These are phyloP conservation scores for Leccinum boreale DNA, from an alignment of 768 basidiomycete genomes.

Conservation along the genomic window DNA sequence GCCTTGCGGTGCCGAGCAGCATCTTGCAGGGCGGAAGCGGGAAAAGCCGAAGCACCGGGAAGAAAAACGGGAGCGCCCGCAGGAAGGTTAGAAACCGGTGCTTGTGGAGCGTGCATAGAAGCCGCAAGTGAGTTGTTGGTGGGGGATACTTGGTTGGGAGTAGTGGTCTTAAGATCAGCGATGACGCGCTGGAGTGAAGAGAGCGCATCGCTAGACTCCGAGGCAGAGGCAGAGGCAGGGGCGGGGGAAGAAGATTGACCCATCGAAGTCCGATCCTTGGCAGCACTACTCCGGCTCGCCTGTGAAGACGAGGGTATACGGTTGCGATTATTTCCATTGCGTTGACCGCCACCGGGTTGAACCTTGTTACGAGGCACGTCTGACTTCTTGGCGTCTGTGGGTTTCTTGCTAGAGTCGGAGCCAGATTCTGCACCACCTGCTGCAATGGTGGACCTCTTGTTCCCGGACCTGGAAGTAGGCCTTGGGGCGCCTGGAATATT, in stretches of 20 bases:
- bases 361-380: slow-evolving; percentile 49
- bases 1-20: slow-evolving; percentile 81
- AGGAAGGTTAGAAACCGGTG: slow-evolving; percentile 48
- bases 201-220: slow-evolving; percentile 74
- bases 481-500: slow-evolving; percentile 46
- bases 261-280: slow-evolving; percentile 45
- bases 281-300: slow-evolving; percentile 48
- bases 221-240: slow-evolving; percentile 46
- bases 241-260: slow-evolving; percentile 42
- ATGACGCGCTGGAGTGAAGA: slow-evolving; percentile 92
- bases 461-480: slow-evolving; percentile 65
- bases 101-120: slow-evolving; percentile 49
- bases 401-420: slow-evolving; percentile 68
- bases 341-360: slow-evolving; percentile 44
- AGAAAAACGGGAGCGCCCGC: slow-evolving; percentile 73
- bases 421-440: slow-evolving; percentile 57
- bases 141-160: slow-evolving; percentile 46
- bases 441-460: slow-evolving; percentile 49
- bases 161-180: slow-evolving; percentile 80
- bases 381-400: slow-evolving; percentile 52
- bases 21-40: slow-evolving; percentile 38
- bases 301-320: slow-evolving; percentile 57
- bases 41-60: slow-evolving; percentile 59
- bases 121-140: slow-evolving; percentile 37
- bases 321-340: slow-evolving; percentile 53